phyloP scores from a whole-genome alignment of 371 early-diverging fungal species.

The Zychaea mexicana region DNA sequence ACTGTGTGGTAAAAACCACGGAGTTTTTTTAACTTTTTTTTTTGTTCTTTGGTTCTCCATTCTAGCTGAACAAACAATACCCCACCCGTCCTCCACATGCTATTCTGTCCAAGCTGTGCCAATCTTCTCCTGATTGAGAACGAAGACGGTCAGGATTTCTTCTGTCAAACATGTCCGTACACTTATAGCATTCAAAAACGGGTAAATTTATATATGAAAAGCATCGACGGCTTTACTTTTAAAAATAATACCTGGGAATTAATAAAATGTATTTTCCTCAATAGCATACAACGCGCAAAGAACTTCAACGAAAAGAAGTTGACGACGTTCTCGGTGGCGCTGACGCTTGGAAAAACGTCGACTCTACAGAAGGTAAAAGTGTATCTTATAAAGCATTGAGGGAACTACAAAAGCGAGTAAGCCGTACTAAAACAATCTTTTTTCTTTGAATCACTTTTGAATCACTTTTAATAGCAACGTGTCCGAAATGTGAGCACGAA shows the following conservation, averaged over 20 bases:
- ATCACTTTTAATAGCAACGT: conserved; percentile 51
- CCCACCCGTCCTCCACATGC: conserved; percentile 51
- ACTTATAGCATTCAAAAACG: conserved; percentile 66
- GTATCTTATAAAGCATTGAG: background rate
- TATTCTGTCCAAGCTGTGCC: conserved; percentile 88
- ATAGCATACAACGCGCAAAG: conserved; percentile 57
- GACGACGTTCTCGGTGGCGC: conserved; percentile 96
- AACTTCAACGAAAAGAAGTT: conserved; percentile 81
- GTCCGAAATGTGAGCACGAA: conserved; percentile 89
- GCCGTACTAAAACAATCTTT: background rate
- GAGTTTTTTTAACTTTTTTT: background rate
- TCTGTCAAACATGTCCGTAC: conserved; percentile 91
- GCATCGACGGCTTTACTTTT: too few species aligned
- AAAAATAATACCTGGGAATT: too few species aligned
- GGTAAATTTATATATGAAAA: too few species aligned
- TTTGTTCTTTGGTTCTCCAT: background rate
- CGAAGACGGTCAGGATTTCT: conserved; percentile 74
- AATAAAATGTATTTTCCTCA: background rate
- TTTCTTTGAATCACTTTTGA: background rate
- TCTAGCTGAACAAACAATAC: background rate
- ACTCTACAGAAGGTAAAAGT: conserved; percentile 77
- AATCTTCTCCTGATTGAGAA: conserved; percentile 80
- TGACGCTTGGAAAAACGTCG: conserved; percentile 92
- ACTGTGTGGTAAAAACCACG: background rate
- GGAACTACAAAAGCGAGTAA: background rate